Base-by-base conservation (phyloP, 306 rosid species). In the Canavalia ensiformis region DNA sequence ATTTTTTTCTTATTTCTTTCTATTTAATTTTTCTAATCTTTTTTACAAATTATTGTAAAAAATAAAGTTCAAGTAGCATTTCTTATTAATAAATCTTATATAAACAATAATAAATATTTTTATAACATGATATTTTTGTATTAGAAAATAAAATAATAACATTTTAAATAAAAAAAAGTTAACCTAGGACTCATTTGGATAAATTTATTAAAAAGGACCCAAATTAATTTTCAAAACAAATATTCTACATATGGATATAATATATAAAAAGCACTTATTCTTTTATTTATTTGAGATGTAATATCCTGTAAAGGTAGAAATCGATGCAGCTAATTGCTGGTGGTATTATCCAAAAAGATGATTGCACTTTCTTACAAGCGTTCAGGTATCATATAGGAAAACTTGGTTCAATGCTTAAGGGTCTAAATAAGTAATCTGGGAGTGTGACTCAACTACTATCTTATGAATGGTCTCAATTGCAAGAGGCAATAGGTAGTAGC, bases 381-480 rank as follows among this genome's bases (percentile, higher is more conserved):
- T 56, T 56, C 12, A 59, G 41, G 66, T 31, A 59, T 59, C 41
- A 59, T 59, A 9, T 59, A 59, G 66, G 66, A 58, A 5, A 59
- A 9, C 7, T 30, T 59, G 66, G 66, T 31, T 59, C 1, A 58
- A 29, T 30, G 29, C 65, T 59, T 4, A 59, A 30, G 66, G 65
- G 65, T 58, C 65, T 0, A 57, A 9, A 9, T 33, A 58, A 56
- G 34, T 56, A 7, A 56, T 8, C 5, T 58, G 29, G 44, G 67
- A 62, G 45, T 11, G 47, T 63, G 69, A 63, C 5, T 6, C 69
- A 5, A 9, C 28, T 2, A n/a, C 50, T 13, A 37, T 2, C 3
- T 3, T 65, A n/a, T 65, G 31, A 64, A 64, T 64, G 12, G 39
- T 37, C 13, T n/a, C 7, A 65, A 65, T 6, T 42, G 33, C 2